Evolutionary conservation across 108 stramenopile genomes (phyloP).

Genomic region (Schizochytrium sp.): DNA sequence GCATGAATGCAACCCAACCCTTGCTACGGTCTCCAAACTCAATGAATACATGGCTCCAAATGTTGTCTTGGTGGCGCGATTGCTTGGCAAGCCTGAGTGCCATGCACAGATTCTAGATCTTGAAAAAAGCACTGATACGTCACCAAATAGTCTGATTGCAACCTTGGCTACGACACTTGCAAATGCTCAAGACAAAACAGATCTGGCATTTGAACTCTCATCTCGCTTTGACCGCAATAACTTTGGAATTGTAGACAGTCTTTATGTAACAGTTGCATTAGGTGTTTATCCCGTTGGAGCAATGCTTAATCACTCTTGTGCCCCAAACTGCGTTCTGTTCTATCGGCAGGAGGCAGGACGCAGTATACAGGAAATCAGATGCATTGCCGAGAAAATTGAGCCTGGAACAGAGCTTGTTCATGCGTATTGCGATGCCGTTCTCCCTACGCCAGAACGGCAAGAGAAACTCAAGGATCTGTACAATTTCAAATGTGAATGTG

Average conservation of each 20-base stretch:
- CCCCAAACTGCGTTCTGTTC: slow-evolving; percentile 78
- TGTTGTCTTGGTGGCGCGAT: background rate
- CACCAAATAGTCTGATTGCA: background rate
- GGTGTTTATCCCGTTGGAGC: slow-evolving; percentile 82
- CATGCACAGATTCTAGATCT: background rate
- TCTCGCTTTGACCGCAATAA: slow-evolving; percentile 75
- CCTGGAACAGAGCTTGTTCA: slow-evolving; percentile 79
- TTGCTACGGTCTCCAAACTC: background rate
- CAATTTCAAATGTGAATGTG: slow-evolving; percentile 79
- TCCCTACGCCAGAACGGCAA: slow-evolving; percentile 68
- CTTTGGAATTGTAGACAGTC: slow-evolving; percentile 78
- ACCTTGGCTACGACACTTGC: background rate
- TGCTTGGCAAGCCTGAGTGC: background rate
- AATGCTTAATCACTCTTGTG: slow-evolving; percentile 82
- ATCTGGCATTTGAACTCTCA: background rate
- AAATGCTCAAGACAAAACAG: background rate
- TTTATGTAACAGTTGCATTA: slow-evolving; percentile 71
- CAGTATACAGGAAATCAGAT: slow-evolving; percentile 61
- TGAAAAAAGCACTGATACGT: background rate
- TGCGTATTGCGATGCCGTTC: slow-evolving; percentile 78
- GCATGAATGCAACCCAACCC: background rate
- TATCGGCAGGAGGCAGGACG: slow-evolving; percentile 62
- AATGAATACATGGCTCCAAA: background rate
- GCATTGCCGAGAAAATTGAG: slow-evolving; percentile 63
- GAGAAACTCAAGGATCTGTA: slow-evolving; percentile 70